Percentiles rank a stretch among this genome's conserved stretches.
These are phyloP conservation scores for Rhododendron mucronatum DNA, from an alignment of 148 eudicot genomes.

Conservation along the genomic window DNA sequence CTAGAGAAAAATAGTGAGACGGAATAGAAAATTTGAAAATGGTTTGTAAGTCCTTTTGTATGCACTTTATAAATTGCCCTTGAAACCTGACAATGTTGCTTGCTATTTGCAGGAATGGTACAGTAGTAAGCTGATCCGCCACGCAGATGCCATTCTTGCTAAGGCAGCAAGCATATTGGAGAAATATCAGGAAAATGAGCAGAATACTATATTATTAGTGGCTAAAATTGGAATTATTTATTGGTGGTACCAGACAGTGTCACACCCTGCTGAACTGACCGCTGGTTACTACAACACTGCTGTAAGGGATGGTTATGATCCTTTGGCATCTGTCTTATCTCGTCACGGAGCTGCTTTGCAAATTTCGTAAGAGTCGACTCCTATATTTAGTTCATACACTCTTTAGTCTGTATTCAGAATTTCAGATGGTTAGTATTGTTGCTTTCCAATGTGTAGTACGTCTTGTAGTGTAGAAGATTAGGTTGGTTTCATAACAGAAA, in stretches of 20 bases:
- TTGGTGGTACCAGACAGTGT: constrained; percentile 58
- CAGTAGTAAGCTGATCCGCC: constrained; percentile 49
- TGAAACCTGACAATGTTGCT: constrained; percentile 5
- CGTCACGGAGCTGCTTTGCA: constrained; percentile 55
- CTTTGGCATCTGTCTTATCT: constrained; percentile 42
- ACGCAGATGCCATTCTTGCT: constrained; percentile 58
- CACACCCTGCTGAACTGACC: constrained; percentile 68
- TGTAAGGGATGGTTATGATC: constrained; percentile 55
- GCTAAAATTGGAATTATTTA: constrained; percentile 55
- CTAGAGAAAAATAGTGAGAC: background rate
- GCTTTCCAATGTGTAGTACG: background rate
- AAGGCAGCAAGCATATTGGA: constrained; percentile 41
- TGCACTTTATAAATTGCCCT: background rate
- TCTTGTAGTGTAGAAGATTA: constrained; percentile 1
- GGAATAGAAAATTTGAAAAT: background rate
- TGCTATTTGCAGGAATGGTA: constrained; percentile 56
- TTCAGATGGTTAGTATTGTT: constrained; percentile 1
- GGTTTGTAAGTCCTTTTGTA: background rate
- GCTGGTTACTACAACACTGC: constrained; percentile 72
- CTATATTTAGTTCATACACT: background rate
- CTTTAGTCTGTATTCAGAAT: background rate
- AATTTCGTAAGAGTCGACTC: constrained; percentile 37
- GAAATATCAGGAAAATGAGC: constrained; percentile 47
- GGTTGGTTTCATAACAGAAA: background rate
- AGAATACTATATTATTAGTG: constrained; percentile 41